phyloP scores from a whole-genome alignment of 2,329 filamentous ascomycete species.

The Colletotrichum shisoi region DNA sequence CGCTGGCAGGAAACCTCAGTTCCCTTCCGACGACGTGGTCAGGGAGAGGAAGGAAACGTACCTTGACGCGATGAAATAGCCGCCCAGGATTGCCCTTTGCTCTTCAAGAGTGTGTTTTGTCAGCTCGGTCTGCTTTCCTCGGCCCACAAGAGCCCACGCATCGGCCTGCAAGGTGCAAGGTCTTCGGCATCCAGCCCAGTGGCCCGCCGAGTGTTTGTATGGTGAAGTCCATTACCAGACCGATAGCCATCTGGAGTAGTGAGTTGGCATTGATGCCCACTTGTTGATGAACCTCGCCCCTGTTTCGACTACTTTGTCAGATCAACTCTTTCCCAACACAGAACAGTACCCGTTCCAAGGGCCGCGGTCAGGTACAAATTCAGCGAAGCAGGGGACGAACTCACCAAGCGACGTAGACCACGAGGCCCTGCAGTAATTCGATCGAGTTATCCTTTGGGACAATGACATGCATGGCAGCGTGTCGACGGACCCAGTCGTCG shows the following conservation, averaged over 20 bases:
- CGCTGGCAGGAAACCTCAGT: conserved; percentile 18
- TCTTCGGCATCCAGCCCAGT: conserved; percentile 41
- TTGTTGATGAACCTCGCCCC: conserved; percentile 53
- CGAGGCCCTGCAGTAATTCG: conserved; percentile 51
- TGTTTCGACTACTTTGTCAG: conserved; percentile 35
- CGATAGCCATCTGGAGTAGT: conserved; percentile 51
- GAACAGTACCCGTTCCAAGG: background rate
- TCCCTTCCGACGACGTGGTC: no score
- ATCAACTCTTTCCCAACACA: background rate
- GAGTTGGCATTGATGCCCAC: conserved; percentile 50
- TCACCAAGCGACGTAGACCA: conserved; percentile 52
- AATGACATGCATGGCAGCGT: conserved; percentile 51
- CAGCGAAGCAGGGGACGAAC: no score
- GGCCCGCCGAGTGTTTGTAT: conserved; percentile 44
- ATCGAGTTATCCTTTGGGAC: conserved; percentile 49
- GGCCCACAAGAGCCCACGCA: conserved; percentile 43
- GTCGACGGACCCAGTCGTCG: conserved; percentile 49
- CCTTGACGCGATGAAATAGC: conserved; percentile 52
- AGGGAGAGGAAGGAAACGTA: conserved; percentile 32
- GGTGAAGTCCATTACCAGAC: conserved; percentile 51
- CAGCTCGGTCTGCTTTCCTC: conserved; percentile 34
- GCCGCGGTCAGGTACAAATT: no score
- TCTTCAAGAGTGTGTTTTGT: conserved; percentile 48
- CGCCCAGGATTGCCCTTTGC: conserved; percentile 52
- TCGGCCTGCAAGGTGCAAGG: conserved; percentile 49